These are phyloP conservation scores for Metroxylon sagu DNA, from an alignment of 176 grass and related monocot genomes.

Conservation along the genomic window DNA sequence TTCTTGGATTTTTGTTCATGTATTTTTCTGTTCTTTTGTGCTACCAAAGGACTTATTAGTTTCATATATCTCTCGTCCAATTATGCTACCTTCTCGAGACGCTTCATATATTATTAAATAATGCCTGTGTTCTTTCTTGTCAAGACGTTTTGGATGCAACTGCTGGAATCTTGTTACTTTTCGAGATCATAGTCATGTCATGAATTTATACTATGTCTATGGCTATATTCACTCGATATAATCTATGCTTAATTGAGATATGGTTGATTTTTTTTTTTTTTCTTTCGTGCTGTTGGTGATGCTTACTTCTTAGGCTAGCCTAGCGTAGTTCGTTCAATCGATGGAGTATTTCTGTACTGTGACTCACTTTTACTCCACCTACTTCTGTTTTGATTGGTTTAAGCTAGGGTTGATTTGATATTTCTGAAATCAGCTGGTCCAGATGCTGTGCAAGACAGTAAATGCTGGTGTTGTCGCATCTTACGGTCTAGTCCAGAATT, in stretches of 20 bases:
- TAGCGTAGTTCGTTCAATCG: too few relatives aligned
- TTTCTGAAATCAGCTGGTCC: too few relatives aligned
- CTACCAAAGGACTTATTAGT: not conserved
- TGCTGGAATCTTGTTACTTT: constrained; percentile 2
- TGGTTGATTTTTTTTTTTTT: constrained; percentile 6
- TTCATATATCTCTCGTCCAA: not conserved
- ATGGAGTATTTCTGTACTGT: too few relatives aligned
- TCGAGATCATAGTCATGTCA: not conserved
- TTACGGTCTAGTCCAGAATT: too few relatives aligned
- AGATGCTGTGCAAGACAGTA: too few relatives aligned
- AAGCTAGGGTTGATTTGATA: too few relatives aligned
- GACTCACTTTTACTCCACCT: too few relatives aligned
- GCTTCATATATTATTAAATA: not conserved
- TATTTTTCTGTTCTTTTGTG: constrained; percentile 11
- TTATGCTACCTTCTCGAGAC: not conserved
- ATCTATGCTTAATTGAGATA: not conserved
- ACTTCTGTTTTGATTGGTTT: too few relatives aligned
- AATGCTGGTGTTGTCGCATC: too few relatives aligned
- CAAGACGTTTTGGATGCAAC: constrained; percentile 7
- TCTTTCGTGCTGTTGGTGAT: not conserved
- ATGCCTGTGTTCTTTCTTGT: constrained; percentile 13
- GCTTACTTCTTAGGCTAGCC: too few relatives aligned
- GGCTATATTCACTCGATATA: not conserved
- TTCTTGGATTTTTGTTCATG: not conserved
- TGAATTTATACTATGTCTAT: not conserved